phyloP scores from a whole-genome alignment of 805 yeast genomes.

The Komagataella mondaviorum region DNA sequence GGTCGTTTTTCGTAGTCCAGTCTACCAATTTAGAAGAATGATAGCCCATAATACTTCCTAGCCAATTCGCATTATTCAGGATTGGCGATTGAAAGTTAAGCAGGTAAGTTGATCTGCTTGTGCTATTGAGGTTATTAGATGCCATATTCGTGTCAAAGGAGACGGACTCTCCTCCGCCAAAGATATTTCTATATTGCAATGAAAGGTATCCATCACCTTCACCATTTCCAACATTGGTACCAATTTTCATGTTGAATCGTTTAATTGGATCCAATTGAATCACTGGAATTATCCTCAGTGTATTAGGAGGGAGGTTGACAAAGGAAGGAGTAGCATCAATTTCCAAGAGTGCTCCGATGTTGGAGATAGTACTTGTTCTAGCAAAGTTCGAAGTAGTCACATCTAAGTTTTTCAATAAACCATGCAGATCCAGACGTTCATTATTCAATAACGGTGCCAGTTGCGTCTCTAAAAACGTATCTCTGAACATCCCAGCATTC shows the following conservation, averaged over 20 bases:
- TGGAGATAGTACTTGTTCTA: conserved; percentile 27
- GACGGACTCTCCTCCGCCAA: conserved; percentile 44
- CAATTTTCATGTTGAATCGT: conserved; percentile 73
- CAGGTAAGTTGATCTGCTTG: conserved; percentile 35
- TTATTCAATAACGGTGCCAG: conserved; percentile 27
- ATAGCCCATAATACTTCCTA: conserved; percentile 23
- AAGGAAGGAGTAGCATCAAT: conserved; percentile 4
- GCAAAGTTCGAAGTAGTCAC: conserved; percentile 26
- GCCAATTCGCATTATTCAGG: conserved; percentile 23
- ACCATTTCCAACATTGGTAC: conserved; percentile 92
- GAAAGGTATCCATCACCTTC: conserved; percentile 92
- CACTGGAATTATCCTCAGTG: conserved; percentile 15
- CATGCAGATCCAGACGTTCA: conserved; percentile 24
- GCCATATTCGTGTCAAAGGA: conserved; percentile 29
- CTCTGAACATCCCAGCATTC: conserved; percentile 32
- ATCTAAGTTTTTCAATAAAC: conserved; percentile 28
- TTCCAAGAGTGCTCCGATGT: conserved; percentile 22
- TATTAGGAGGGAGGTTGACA: conserved; percentile 7
- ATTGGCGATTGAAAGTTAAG: conserved; percentile 33
- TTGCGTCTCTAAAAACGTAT: conserved; percentile 30
- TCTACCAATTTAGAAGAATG: conserved; percentile 33
- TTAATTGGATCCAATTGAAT: conserved; percentile 40
- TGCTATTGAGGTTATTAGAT: conserved; percentile 33
- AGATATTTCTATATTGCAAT: conserved; percentile 44
- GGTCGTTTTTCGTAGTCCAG: conserved; percentile 31